A percentile compares a stretch with the other conserved stretches of the same genome.
These are phyloP conservation scores for Phytophthora ohioensis DNA, from an alignment of 352 stramenopile species.

Conservation along the genomic window DNA sequence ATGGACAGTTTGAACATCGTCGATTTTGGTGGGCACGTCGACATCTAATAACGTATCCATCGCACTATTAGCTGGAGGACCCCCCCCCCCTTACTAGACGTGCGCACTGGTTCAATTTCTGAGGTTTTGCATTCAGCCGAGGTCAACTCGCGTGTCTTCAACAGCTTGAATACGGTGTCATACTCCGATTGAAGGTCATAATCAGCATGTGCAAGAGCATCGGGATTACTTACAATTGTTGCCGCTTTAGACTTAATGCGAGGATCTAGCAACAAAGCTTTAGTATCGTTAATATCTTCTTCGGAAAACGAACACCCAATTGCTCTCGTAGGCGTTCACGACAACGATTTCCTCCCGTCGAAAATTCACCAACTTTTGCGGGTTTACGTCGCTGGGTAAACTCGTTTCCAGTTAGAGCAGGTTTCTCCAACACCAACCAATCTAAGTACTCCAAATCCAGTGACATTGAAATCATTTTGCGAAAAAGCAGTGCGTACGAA, in stretches of 20 bases:
- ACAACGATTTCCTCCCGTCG: background rate
- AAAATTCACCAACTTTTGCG: constrained; percentile 1
- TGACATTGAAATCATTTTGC: background rate
- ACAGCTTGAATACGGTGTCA: background rate
- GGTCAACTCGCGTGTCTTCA: no score
- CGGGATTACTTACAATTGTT: constrained; percentile 4
- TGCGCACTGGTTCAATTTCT: no score
- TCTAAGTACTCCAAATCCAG: background rate
- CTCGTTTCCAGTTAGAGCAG: background rate
- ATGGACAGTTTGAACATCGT: background rate
- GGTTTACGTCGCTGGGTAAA: constrained; percentile 2
- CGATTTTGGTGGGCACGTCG: background rate
- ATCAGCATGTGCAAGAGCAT: background rate
- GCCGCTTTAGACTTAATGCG: constrained; percentile 21
- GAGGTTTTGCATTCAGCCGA: no score
- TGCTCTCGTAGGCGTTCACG: constrained; percentile 2
- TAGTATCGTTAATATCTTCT: constrained; percentile 10
- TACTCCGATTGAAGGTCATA: constrained; percentile 1
- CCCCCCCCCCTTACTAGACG: no score
- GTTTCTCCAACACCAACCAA: constrained; percentile 10
- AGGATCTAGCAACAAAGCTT: constrained; percentile 11
- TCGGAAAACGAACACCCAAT: background rate
- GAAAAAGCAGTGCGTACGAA: constrained; percentile 16
- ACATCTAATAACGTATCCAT: background rate
- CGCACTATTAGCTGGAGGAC: no score